A percentile compares a stretch with the other conserved stretches of the same genome.
Evolutionary conservation across 768 basidiomycete genomes (phyloP).

Genomic region (Pleurotus pulmonarius): DNA sequence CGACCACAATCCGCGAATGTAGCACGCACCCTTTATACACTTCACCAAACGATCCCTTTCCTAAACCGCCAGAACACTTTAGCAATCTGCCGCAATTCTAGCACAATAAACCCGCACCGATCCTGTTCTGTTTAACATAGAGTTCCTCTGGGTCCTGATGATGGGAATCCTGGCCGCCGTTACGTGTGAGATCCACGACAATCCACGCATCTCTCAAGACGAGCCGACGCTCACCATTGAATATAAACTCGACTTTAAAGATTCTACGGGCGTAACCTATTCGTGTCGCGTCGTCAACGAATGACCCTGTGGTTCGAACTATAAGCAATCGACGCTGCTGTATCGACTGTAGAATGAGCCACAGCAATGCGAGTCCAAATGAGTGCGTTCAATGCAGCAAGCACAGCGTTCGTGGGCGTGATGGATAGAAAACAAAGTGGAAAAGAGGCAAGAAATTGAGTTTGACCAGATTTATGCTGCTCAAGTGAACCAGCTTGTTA

Average conservation of each 20-base stretch:
- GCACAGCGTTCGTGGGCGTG: background rate
- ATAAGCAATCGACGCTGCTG: background rate
- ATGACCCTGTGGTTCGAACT: slow-evolving; percentile 6
- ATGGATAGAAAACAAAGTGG: background rate
- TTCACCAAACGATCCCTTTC: slow-evolving; percentile 98
- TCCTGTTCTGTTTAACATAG: slow-evolving; percentile 96
- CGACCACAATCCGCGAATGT: background rate
- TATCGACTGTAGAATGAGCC: background rate
- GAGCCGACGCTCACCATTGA: slow-evolving; percentile 22
- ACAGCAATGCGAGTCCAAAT: background rate
- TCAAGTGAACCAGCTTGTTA: slow-evolving; percentile 12
- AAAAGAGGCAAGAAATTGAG: slow-evolving; percentile 11
- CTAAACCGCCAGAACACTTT: slow-evolving; percentile 35
- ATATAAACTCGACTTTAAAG: slow-evolving; percentile 7
- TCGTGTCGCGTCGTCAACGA: slow-evolving; percentile 32
- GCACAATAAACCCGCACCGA: slow-evolving; percentile 54
- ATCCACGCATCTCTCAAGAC: slow-evolving; percentile 15
- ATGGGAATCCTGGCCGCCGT: slow-evolving; percentile 49
- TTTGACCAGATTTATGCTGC: slow-evolving; percentile 18
- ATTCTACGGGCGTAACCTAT: slow-evolving; percentile 11
- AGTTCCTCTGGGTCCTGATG: slow-evolving; percentile 93
- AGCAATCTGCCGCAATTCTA: slow-evolving; percentile 4
- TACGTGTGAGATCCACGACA: slow-evolving; percentile 21
- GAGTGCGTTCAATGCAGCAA: slow-evolving; percentile 1
- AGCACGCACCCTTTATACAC: slow-evolving; percentile 90